Conservation (phyloP, 495 filamentous ascomycete species). For the Daldinia childiae region DNA sequence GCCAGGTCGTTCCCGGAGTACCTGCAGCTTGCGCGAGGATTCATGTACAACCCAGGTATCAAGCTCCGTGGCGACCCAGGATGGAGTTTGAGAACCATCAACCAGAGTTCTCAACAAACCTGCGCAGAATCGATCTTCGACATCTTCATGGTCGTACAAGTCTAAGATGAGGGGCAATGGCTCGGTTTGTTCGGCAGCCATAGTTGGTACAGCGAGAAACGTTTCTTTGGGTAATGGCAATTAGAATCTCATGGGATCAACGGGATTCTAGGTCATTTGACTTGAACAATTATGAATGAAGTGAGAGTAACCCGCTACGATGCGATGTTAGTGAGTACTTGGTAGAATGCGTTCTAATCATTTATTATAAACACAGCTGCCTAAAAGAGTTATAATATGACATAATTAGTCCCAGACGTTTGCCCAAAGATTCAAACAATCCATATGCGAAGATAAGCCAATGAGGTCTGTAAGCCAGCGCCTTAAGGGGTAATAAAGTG, state of each 20-base stretch:
- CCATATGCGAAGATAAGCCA: not conserved
- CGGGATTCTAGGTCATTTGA: not conserved
- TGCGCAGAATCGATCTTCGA: conserved; percentile 19
- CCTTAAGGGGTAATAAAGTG: not conserved
- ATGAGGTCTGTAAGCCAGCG: not conserved
- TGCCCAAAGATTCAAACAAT: not conserved
- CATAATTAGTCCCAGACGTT: not conserved
- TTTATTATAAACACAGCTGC: not conserved
- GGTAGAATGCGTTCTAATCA: not conserved
- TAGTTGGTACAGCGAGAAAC: not conserved
- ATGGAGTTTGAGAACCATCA: conserved; percentile 21
- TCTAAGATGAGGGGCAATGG: conserved; percentile 19
- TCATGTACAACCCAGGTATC: conserved; percentile 24
- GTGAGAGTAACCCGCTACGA: not conserved
- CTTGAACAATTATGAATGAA: not conserved
- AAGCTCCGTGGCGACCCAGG: conserved; percentile 8
- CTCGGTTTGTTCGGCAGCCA: conserved; percentile 23
- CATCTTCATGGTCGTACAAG: conserved; percentile 18
- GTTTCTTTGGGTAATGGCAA: not conserved
- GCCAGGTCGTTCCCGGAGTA: conserved; percentile 9
- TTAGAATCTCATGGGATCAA: not conserved
- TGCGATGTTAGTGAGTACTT: not conserved
- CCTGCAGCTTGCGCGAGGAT: conserved; percentile 16
- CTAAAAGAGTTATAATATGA: not conserved
- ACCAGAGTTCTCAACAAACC: conserved; percentile 14